These are phyloP conservation scores for Tremellales sp. DNA, from an alignment of 1,284 basidiomycete species.

Conservation along the genomic window DNA sequence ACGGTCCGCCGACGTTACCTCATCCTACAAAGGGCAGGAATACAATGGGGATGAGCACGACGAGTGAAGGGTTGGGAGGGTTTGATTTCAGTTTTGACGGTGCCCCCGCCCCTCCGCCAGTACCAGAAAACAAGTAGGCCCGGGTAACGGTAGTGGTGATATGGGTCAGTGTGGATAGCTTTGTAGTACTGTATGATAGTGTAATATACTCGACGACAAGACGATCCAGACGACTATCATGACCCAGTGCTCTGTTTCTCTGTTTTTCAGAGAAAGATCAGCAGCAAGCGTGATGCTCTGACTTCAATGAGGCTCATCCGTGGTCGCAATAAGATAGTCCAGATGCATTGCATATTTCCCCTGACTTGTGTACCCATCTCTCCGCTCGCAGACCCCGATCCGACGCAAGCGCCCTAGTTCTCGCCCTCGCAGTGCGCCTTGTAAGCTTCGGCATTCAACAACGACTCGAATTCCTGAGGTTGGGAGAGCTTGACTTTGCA, in stretches of 20 bases:
- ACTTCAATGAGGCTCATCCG: neutral
- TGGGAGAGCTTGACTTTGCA: conserved; percentile 85
- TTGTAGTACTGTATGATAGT: neutral
- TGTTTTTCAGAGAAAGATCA: neutral
- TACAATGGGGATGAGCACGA: conserved; percentile 31
- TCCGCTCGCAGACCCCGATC: neutral
- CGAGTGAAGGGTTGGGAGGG: conserved; percentile 35
- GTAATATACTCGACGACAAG: neutral
- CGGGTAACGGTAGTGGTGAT: neutral
- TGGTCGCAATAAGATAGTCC: neutral
- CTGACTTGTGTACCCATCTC: neutral
- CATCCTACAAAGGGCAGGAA: neutral
- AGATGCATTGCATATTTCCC: neutral
- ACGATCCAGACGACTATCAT: no score
- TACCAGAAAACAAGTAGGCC: neutral
- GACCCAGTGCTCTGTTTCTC: no score
- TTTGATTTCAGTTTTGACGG: conserved; percentile 39
- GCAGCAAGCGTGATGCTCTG: neutral
- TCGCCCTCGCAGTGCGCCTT: conserved; percentile 61
- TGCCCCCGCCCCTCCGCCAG: neutral
- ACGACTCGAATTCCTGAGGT: conserved; percentile 67
- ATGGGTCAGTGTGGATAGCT: neutral
- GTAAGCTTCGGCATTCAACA: conserved; percentile 77
- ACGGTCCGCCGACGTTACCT: neutral
- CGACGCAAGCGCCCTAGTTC: no score